Base-by-base conservation (phyloP, 2,329 filamentous ascomycete genomes). In the Calonectria leucothoes region DNA sequence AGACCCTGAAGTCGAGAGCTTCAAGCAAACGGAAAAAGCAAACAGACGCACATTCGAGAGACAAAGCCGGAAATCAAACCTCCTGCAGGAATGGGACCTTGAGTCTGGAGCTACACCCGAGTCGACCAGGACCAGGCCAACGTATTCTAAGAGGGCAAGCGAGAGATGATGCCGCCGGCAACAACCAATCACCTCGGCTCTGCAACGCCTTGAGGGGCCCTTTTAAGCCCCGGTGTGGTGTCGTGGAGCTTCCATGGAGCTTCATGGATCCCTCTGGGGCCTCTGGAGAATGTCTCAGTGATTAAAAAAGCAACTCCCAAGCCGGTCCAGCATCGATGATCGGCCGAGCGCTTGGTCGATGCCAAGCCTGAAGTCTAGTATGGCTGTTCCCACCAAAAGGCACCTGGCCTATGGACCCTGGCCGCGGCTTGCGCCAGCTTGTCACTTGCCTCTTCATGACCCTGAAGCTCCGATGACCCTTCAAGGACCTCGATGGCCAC, bases 391-490 rank as follows among this genome's bases (percentile, higher is more conserved):
- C 69, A 61, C 63, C 20, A 23, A 66, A 49, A 49, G 52, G 29
- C 31, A 48, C 49, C 57, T 42, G 29, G n/a, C 37, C 15, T 49
- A 31, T 39, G n/a, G 31, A 55, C 39, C 59, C 49, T 25, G 66
- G 66, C 66, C 66, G 59, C 61, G 59, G 61, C 51, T 67, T 70
- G 42, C 52, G 68, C 68, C 63, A 70, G 29, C 45, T 55, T 68
- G 64, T 52, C 49, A 48, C 37, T 55, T 49, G 15, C 64, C 64
- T 59, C 27, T 27, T 45, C 20, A 39, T 39, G 33, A 27, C 27
- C 23, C 49, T 64, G 29, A 52, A 33, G 57, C 31, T 42, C 35
- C 31, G 55, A 59, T 59, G 31, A 39, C 42, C 31, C 51, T 42
- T 31, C 27, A 17, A 25, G 20, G 48, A 39, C 23, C 65, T 49